Evolutionary conservation across 306 rosid genomes (phyloP).

Genomic region (Quercus berberidifolia): DNA sequence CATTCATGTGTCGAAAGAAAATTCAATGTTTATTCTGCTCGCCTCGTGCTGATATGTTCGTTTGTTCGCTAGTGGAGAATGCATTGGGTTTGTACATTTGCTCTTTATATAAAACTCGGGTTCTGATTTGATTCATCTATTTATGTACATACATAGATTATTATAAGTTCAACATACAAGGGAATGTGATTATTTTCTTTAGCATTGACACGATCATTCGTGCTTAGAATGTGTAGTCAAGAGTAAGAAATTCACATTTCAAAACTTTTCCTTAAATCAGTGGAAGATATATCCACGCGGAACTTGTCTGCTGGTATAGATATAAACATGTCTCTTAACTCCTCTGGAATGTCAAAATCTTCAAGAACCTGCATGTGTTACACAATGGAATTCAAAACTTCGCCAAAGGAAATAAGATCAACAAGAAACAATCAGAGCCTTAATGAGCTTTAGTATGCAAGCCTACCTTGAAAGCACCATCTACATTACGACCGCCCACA

Average conservation of each 20-base stretch:
- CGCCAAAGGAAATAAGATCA: not conserved
- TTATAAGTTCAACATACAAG: not conserved
- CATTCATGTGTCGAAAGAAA: too few species aligned
- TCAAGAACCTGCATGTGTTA: constrained; percentile 60
- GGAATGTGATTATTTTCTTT: not conserved
- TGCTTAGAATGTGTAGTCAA: not conserved
- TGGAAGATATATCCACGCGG: constrained; percentile 84
- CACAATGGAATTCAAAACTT: constrained; percentile 8
- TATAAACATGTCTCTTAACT: constrained; percentile 71
- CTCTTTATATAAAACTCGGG: not conserved
- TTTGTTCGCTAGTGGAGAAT: not conserved
- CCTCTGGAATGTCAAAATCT: constrained; percentile 74
- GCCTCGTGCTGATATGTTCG: too few species aligned
- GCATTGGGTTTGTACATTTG: not conserved
- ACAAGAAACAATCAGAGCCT: not conserved
- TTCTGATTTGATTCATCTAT: not conserved
- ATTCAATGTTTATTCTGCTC: too few species aligned
- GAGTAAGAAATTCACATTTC: constrained; percentile 35
- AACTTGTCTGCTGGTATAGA: constrained; percentile 71
- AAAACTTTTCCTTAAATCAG: constrained; percentile 59
- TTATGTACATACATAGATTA: not conserved
- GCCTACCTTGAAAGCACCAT: constrained; percentile 76
- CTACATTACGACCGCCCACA: constrained; percentile 78
- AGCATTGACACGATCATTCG: not conserved
- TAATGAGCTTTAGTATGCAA: constrained; percentile 1